Base-by-base conservation (phyloP, 805 yeast species). In the Kodamaea leandrae region DNA sequence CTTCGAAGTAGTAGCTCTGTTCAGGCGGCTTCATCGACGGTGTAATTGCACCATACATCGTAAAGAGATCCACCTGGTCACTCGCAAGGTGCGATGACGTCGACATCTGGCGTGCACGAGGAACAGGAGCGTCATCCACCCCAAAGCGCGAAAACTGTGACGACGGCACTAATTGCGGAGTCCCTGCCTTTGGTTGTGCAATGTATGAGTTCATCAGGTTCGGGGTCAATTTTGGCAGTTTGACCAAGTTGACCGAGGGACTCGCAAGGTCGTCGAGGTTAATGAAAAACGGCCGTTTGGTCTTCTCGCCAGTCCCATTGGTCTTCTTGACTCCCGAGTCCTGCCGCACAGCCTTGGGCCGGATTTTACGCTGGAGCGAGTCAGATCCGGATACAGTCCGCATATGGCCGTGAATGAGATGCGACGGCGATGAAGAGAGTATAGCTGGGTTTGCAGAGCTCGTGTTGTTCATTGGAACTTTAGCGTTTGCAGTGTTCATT, bases 11-110 rank as follows among this genome's bases (percentile, higher is more conserved):
- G n/a, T 43, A 54, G 12, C 45, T 39, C 14, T 32, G 37, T 23
- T 55, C 58, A 2, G 69, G 68, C 0, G 67, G 66, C 27, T 57
- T 57, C 62, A 62, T 58, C 4, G 54, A 48, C 3, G 68, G 69
- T 2, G 69, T 64, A 10, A 62, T 17, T 16, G 18, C 33, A 4
- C 33, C 33, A 12, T 30, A 30, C n/a, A 16, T 18, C 33, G 29
- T 8, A n/a, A 12, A 16, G 14, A 30, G n/a, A 21, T 30, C 33
- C 16, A 7, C 25, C 10, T 20, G 18, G 13, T 30, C 21, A 4
- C 19, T 15, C 6, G 20, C 18, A 13, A 27, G 32, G 10, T 27
- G 32, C 32, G 32, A 27, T 13, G 32, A 27, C 5, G 32, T 14
- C 5, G 32, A 27, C 17, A 27, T 13, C 21, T 30, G 33, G 21